A percentile compares a stretch with the other conserved stretches of the same genome.
phyloP scores from a whole-genome alignment of 768 basidiomycete species.

The Pleurotus ostreatus region DNA sequence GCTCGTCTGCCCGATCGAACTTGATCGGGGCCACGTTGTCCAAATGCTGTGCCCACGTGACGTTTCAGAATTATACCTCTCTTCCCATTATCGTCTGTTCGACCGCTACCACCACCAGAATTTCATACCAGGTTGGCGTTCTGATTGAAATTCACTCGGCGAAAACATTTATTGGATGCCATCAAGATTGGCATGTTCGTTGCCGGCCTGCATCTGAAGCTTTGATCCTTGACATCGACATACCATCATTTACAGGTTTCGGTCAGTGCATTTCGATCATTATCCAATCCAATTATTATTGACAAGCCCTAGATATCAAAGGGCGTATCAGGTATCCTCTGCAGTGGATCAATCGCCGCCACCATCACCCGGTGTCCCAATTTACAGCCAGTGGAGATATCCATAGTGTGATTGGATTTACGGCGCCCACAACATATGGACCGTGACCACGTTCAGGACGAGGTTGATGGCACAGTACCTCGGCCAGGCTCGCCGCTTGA shows the following conservation, averaged over 20 bases:
- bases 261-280: not conserved
- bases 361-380: constrained; percentile 7
- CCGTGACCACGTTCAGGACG: not conserved
- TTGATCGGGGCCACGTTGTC: no score
- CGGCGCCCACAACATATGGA: not conserved
- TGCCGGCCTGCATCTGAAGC: not conserved
- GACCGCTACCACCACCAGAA: no score
- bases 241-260: not conserved
- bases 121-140: no score
- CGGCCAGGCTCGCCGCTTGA: constrained; percentile 12
- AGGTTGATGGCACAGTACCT: not conserved
- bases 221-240: not conserved
- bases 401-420: not conserved
- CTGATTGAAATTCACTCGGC: no score
- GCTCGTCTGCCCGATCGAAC: no score
- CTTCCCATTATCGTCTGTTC: no score
- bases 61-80: no score
- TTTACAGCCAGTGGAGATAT: not conserved
- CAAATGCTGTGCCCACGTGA: no score
- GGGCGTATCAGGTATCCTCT: not conserved
- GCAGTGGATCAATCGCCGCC: constrained; percentile 5
- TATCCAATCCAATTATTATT: not conserved
- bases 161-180: no score
- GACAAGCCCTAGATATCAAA: not conserved
- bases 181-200: not conserved